phyloP scores from a whole-genome alignment of 2,329 filamentous ascomycete genomes.

The Dryadomyces sulphureus region DNA sequence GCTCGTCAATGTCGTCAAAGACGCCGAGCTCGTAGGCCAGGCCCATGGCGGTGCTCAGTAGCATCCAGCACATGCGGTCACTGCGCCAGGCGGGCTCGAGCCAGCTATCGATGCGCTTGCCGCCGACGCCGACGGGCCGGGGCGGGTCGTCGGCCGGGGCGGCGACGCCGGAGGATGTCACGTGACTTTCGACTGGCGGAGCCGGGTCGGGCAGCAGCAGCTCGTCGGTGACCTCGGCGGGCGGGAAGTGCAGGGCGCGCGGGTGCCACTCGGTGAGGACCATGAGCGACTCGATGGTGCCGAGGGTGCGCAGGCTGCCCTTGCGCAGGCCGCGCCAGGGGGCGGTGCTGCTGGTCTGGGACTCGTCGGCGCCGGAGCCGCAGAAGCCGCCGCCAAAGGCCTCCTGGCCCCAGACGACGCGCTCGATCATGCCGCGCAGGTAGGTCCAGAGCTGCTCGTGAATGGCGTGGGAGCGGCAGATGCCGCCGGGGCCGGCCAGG shows the following conservation, averaged over 20 bases:
- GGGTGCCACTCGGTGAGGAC: slow-evolving; percentile 97
- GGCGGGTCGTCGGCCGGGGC: slow-evolving; percentile 23
- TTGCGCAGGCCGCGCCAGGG: slow-evolving; percentile 56
- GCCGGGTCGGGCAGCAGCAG: slow-evolving; percentile 40
- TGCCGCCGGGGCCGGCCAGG: slow-evolving; percentile 63
- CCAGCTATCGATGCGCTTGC: slow-evolving; percentile 84
- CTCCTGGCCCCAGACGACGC: slow-evolving; percentile 90
- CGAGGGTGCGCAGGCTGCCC: slow-evolving; percentile 73
- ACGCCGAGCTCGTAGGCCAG: slow-evolving; percentile 89
- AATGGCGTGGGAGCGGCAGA: slow-evolving; percentile 76
- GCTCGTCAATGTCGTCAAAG: slow-evolving; percentile 76
- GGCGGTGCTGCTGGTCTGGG: slow-evolving; percentile 51
- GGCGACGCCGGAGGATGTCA: too few relatives aligned
- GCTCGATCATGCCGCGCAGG: slow-evolving; percentile 85
- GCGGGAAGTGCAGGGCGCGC: slow-evolving; percentile 82
- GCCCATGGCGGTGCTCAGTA: slow-evolving; percentile 79
- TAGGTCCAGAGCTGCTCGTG: slow-evolving; percentile 95
- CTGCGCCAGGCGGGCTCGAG: slow-evolving; percentile 90
- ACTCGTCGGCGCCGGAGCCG: slow-evolving; percentile 50
- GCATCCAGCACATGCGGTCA: slow-evolving; percentile 96
- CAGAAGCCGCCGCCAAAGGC: slow-evolving; percentile 84
- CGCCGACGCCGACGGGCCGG: slow-evolving; percentile 49
- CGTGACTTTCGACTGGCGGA: neutral
- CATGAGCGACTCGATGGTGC: slow-evolving; percentile 87
- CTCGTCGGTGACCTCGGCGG: slow-evolving; percentile 59